phyloP scores from a whole-genome alignment of 2,329 filamentous ascomycete genomes.

The Pseudogymnoascus sp. region DNA sequence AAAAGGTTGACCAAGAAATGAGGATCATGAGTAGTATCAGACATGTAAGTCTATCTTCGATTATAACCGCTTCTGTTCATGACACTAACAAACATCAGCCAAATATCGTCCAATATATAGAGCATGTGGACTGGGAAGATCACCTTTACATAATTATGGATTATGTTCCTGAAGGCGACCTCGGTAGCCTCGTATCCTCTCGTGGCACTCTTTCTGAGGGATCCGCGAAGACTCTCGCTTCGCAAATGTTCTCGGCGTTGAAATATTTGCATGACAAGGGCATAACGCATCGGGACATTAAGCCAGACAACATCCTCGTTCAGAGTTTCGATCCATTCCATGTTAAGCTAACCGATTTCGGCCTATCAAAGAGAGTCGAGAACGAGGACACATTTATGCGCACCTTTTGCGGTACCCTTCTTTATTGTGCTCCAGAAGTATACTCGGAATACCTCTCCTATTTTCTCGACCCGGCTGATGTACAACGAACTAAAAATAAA shows the following conservation, averaged over 20 bases:
- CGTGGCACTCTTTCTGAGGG: slow-evolving; percentile 56
- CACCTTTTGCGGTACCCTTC: slow-evolving; percentile 90
- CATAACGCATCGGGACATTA: slow-evolving; percentile 97
- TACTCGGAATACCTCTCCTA: slow-evolving; percentile 67
- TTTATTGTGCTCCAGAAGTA: slow-evolving; percentile 95
- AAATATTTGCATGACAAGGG: slow-evolving; percentile 78
- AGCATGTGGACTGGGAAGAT: slow-evolving; percentile 73
- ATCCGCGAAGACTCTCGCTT: slow-evolving; percentile 61
- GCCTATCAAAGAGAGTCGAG: slow-evolving; percentile 87
- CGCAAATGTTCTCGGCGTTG: slow-evolving; percentile 71
- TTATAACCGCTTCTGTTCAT: slow-evolving; percentile 53
- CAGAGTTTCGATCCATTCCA: slow-evolving; percentile 61
- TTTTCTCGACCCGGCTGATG: slow-evolving; percentile 54
- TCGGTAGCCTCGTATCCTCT: slow-evolving; percentile 62
- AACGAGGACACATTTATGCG: slow-evolving; percentile 78
- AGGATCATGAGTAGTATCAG: slow-evolving; percentile 81
- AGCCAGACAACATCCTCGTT: slow-evolving; percentile 95
- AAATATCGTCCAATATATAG: slow-evolving; percentile 86
- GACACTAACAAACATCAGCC: slow-evolving; percentile 39
- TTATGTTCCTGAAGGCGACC: slow-evolving; percentile 71
- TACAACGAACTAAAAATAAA: slow-evolving; percentile 21
- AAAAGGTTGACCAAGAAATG: slow-evolving; percentile 95
- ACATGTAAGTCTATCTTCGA: slow-evolving; percentile 62
- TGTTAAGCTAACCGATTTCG: slow-evolving; percentile 94
- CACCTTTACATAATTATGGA: slow-evolving; percentile 97